A percentile compares a stretch with the other conserved stretches of the same genome.
Evolutionary conservation across 2,329 filamentous ascomycete species (phyloP).

Genomic region (Penicillium thymicola): DNA sequence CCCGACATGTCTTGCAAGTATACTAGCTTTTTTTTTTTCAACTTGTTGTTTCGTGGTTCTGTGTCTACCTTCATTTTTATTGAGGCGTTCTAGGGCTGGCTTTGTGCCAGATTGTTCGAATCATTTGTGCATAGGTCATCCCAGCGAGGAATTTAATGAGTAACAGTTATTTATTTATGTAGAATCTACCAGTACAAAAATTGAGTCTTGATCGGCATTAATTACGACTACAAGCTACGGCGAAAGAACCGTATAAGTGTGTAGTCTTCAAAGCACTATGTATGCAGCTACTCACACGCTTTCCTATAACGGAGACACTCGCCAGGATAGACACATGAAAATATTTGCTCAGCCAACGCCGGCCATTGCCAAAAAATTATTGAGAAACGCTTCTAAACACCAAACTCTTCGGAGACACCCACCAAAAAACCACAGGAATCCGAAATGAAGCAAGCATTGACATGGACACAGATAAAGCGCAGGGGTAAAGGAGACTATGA

Average conservation of each 20-base stretch:
- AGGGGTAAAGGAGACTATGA: not conserved
- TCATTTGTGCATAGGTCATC: constrained; percentile 12
- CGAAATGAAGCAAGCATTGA: constrained; percentile 8
- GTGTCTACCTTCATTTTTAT: not conserved
- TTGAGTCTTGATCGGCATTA: not conserved
- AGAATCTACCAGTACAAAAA: not conserved
- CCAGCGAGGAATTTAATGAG: constrained; percentile 4
- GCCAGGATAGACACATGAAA: constrained; percentile 11
- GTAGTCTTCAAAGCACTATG: not conserved
- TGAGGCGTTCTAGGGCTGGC: not conserved
- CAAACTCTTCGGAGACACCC: constrained; percentile 17
- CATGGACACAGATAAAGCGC: not conserved
- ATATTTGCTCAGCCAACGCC: constrained; percentile 28
- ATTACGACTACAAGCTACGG: not conserved
- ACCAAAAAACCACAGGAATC: constrained; percentile 7
- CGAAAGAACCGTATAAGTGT: not conserved
- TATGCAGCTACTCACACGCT: constrained; percentile 5
- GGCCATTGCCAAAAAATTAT: constrained; percentile 24
- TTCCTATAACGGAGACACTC: constrained; percentile 8
- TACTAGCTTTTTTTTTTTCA: constrained; percentile 4
- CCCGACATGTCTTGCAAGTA: constrained; percentile 21
- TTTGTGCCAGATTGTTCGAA: constrained; percentile 3
- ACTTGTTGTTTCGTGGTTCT: not conserved
- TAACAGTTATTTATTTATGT: not conserved
- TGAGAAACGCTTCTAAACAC: constrained; percentile 32